phyloP scores from a whole-genome alignment of 1,139 yeast genomes.

The Geotrichum candidum region DNA sequence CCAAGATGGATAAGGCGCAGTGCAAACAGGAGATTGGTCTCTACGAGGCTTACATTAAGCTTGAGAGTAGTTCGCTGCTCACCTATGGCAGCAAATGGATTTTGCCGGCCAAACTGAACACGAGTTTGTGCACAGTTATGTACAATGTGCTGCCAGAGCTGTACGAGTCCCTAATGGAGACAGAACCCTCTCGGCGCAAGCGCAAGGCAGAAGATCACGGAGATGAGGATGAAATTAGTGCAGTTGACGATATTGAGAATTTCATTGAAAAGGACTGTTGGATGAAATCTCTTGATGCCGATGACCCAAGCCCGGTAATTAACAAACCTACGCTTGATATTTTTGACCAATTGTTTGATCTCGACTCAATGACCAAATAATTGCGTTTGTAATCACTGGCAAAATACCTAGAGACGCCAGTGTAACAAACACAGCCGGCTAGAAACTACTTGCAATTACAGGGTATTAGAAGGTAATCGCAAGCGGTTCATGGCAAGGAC shows the following conservation, averaged over 20 bases:
- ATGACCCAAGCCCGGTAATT: not conserved
- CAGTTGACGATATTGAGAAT: not conserved
- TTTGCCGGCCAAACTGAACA: conserved; percentile 15
- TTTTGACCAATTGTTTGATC: conserved; percentile 18
- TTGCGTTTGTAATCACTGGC: not conserved
- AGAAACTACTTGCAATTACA: no score
- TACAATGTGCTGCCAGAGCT: conserved; percentile 19
- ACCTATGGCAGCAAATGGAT: conserved; percentile 15
- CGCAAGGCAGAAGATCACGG: conserved; percentile 15
- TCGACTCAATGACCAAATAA: conserved; percentile 9
- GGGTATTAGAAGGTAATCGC: no score
- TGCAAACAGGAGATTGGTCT: conserved; percentile 14
- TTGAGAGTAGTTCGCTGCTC: conserved; percentile 11
- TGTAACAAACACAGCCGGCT: no score
- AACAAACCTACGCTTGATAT: conserved; percentile 15
- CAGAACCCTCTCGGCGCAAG: conserved; percentile 11
- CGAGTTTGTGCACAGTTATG: conserved; percentile 19
- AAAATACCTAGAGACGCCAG: no score
- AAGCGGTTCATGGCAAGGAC: no score
- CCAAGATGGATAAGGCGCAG: conserved; percentile 10
- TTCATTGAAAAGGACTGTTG: conserved; percentile 16
- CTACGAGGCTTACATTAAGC: conserved; percentile 16
- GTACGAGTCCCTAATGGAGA: conserved; percentile 16
- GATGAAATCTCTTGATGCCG: conserved; percentile 17
- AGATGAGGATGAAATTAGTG: not conserved